Conservation (phyloP, 2,329 filamentous ascomycete genomes). For the Claviceps humidiphila region DNA sequence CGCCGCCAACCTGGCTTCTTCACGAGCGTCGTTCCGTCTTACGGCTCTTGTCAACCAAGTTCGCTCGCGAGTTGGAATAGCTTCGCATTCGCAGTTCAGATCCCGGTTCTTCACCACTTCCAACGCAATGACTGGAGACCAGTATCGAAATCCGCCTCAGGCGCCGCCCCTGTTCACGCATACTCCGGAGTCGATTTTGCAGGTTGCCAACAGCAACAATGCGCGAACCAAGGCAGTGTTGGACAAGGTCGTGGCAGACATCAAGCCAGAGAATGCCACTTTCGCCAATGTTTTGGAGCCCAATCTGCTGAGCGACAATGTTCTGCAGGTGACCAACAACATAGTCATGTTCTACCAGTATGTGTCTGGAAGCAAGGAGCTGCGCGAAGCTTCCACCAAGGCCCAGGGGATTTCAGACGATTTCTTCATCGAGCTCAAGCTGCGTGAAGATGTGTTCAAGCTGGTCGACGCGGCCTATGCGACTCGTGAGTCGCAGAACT, state of each 20-base stretch:
- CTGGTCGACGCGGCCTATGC: conserved; percentile 47
- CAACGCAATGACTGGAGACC: conserved; percentile 49
- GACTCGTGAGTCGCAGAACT: conserved; percentile 33
- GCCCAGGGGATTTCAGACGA: conserved; percentile 65
- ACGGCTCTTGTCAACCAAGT: conserved; percentile 44
- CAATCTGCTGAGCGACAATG: conserved; percentile 61
- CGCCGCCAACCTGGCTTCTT: conserved; percentile 53
- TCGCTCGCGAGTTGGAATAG: conserved; percentile 17
- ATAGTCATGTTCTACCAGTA: conserved; percentile 74
- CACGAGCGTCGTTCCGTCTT: conserved; percentile 45
- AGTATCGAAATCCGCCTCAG: conserved; percentile 64
- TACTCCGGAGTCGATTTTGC: conserved; percentile 54
- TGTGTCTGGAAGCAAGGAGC: conserved; percentile 52
- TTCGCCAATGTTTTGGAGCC: conserved; percentile 47
- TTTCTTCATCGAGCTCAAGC: conserved; percentile 62
- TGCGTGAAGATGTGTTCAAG: conserved; percentile 71
- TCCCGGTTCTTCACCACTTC: conserved; percentile 27
- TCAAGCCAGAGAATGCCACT: conserved; percentile 37
- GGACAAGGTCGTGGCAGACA: conserved; percentile 53
- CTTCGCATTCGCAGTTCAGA: conserved; percentile 5
- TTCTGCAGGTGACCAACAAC: conserved; percentile 41
- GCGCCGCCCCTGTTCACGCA: conserved; percentile 65
- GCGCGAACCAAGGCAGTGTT: conserved; percentile 48
- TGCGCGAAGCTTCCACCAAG: conserved; percentile 64
- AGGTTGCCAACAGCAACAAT: conserved; percentile 54